Percentiles rank a stretch among this genome's conserved stretches.
phyloP scores from a whole-genome alignment of 1,284 basidiomycete genomes.

The Sporisorium reilianum region DNA sequence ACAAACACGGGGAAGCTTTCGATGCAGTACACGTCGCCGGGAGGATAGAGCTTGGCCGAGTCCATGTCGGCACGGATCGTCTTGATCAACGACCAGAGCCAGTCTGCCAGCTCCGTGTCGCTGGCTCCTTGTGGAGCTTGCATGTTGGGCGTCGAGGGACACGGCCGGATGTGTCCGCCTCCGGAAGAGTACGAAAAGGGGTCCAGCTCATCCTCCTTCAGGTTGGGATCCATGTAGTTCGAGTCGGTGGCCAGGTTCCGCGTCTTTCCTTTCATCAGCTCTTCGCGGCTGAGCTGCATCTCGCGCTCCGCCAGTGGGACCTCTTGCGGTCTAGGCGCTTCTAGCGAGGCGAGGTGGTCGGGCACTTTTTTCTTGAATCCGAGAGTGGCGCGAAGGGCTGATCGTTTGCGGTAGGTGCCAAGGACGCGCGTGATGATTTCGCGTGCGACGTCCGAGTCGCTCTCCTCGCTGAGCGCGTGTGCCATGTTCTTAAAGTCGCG shows the following conservation, averaged over 20 bases:
- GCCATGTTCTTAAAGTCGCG: constrained; percentile 73
- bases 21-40: constrained; percentile 61
- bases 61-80: constrained; percentile 63
- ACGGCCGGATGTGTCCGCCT: constrained; percentile 23
- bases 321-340: constrained; percentile 45
- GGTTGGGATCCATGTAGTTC: constrained; percentile 49
- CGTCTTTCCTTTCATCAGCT: constrained; percentile 54
- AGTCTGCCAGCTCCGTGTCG: constrained; percentile 54
- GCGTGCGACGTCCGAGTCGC: constrained; percentile 69
- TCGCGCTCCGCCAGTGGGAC: constrained; percentile 45
- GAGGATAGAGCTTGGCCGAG: constrained; percentile 58
- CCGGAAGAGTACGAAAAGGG: constrained; percentile 49
- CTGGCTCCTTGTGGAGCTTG: constrained; percentile 3
- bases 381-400: constrained; percentile 32
- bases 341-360: constrained; percentile 23
- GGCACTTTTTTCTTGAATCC: constrained; percentile 26
- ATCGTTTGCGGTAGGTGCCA: constrained; percentile 60
- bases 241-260: constrained; percentile 53
- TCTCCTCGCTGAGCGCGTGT: constrained; percentile 45
- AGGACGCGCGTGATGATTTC: constrained; percentile 72
- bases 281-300: constrained; percentile 39
- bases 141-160: constrained; percentile 2
- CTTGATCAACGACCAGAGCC: constrained; percentile 64
- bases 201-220: constrained; percentile 42
- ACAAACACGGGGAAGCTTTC: constrained; percentile 61